Evolutionary conservation across 495 filamentous ascomycete genomes (phyloP).

Genomic region (Xylaria grammica): DNA sequence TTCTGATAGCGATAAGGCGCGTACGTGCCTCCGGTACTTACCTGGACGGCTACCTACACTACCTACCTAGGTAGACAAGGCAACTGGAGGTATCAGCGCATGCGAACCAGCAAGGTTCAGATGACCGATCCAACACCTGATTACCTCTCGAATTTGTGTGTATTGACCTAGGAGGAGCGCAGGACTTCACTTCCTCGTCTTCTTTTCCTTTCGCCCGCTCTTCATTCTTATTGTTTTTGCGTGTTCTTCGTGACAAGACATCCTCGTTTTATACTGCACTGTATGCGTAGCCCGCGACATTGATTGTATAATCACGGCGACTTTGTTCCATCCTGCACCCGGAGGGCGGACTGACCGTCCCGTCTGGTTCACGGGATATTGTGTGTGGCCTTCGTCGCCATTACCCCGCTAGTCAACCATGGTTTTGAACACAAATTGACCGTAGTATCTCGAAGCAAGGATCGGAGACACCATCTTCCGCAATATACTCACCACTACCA

Average conservation of each 20-base stretch:
- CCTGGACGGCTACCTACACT: neutral
- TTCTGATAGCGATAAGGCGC: conserved; percentile 24
- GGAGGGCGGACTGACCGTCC: neutral
- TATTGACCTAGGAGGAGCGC: neutral
- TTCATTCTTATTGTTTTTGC: neutral
- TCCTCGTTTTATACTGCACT: neutral
- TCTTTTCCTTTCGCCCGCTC: neutral
- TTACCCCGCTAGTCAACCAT: conserved; percentile 14
- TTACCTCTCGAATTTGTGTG: neutral
- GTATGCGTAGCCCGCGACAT: neutral
- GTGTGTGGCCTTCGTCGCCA: neutral
- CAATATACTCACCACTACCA: conserved; percentile 40
- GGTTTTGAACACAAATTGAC: conserved; percentile 21
- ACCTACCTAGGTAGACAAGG: neutral
- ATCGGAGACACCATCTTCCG: conserved; percentile 23
- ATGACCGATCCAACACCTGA: neutral
- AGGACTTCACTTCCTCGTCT: neutral
- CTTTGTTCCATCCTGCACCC: neutral
- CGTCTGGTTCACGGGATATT: neutral
- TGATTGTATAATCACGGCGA: too few species aligned
- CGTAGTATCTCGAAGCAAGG: conserved; percentile 25
- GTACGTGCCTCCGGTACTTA: neutral
- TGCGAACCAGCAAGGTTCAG: neutral
- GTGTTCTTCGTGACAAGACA: neutral
- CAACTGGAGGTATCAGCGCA: neutral